Base-by-base conservation (phyloP, 1,284 basidiomycete genomes). In the Cutaneotrichosporon cutaneum region DNA sequence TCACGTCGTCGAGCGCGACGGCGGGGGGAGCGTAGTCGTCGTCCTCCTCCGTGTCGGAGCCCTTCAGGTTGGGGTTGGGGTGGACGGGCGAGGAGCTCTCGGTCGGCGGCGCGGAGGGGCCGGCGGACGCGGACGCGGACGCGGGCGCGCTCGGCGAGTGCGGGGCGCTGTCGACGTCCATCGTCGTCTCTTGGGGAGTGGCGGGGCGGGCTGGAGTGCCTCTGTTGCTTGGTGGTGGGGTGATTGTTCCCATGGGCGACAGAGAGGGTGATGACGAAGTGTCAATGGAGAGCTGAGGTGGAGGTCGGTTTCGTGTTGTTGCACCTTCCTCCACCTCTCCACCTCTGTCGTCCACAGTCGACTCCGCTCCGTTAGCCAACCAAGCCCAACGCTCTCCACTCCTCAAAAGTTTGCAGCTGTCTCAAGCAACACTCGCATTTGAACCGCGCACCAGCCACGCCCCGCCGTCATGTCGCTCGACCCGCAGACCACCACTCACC, bases 401-500 rank as follows among this genome's bases (percentile, higher is more conserved):
- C n/a, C n/a, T n/a, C n/a, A n/a, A n/a, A n/a, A n/a, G n/a, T n/a
- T n/a, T n/a, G n/a, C n/a, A n/a, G n/a, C n/a, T n/a, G n/a, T n/a
- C n/a, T n/a, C n/a, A n/a, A n/a, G n/a, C n/a, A n/a, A n/a, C n/a
- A n/a, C n/a, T n/a, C n/a, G n/a, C n/a, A n/a, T n/a, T n/a, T n/a
- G n/a, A n/a, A n/a, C n/a, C n/a, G n/a, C n/a, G n/a, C n/a, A n/a
- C 45, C 24, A 47, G 52, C 24, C 42, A 60, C 47, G 56, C 27
- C 50, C n/a, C 48, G 47, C n/a, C n/a, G n/a, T n/a, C n/a, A n/a
- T n/a, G n/a, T n/a, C n/a, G 50, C 57, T 60, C 42, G 36, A 44
- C 1, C 64, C 72, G 4, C 63, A 64, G 5, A 75, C 72, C 30
- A 61, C 60, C 11, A 72, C 69, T 7, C 59, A 71, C 61, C 65